A percentile compares a stretch with the other conserved stretches of the same genome.
These are phyloP conservation scores for Phaseolus lunatus DNA, from an alignment of 306 rosid species.

Conservation along the genomic window DNA sequence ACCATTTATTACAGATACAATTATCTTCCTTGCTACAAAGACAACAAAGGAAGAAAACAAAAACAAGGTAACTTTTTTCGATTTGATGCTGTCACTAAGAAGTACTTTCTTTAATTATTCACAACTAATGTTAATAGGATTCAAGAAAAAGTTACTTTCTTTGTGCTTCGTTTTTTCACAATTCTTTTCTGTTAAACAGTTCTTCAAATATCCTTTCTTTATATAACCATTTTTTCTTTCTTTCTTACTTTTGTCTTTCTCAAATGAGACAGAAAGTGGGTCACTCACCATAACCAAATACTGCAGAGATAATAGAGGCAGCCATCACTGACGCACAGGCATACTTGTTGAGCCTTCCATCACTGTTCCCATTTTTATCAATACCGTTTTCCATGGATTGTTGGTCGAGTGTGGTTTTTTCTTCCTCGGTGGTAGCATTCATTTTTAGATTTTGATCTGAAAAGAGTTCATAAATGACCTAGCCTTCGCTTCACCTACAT, in stretches of 20 bases:
- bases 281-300: slow-evolving; percentile 49
- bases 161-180: not conserved
- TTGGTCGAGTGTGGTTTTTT: not conserved
- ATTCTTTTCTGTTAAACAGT: too few relatives aligned
- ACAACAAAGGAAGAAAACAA: too few relatives aligned
- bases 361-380: slow-evolving; percentile 11
- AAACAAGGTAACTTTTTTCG: too few relatives aligned
- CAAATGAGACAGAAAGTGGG: not conserved
- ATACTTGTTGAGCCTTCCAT: slow-evolving; percentile 52
- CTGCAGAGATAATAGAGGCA: slow-evolving; percentile 61
- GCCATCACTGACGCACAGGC: slow-evolving; percentile 60
- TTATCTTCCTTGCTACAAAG: too few relatives aligned
- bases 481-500: not conserved
- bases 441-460: not conserved
- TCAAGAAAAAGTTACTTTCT: not conserved
- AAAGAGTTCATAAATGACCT: not conserved
- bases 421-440: not conserved
- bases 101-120: too few relatives aligned
- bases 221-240: not conserved
- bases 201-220: too few relatives aligned
- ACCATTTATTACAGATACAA: too few relatives aligned
- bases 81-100: too few relatives aligned
- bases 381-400: slow-evolving; percentile 31
- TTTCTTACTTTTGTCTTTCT: not conserved
- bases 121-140: not conserved